These are phyloP conservation scores for Cryphonectria naterciae DNA, from an alignment of 2,329 filamentous ascomycete genomes.

Conservation along the genomic window DNA sequence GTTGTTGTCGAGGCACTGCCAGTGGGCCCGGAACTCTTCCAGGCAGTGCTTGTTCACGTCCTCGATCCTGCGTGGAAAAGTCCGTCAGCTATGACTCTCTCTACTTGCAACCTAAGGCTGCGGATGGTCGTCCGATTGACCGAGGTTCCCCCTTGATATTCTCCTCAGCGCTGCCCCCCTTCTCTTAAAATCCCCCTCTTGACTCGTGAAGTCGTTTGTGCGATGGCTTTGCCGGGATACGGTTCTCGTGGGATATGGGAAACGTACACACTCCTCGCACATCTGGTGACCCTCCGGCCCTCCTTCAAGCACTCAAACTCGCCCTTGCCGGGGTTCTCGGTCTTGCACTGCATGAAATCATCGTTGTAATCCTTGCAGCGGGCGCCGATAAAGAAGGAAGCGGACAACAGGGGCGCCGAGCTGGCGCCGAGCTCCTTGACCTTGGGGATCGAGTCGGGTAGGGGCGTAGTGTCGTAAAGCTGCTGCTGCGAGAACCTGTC, in stretches of 20 bases:
- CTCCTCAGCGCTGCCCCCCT: background rate
- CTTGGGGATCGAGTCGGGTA: constrained; percentile 87
- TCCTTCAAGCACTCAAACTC: constrained; percentile 96
- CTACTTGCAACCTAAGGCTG: background rate
- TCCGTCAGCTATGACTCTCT: constrained; percentile 13
- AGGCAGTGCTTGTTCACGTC: constrained; percentile 97
- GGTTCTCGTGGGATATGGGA: background rate
- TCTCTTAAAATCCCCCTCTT: background rate
- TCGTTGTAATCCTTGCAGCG: constrained; percentile 96
- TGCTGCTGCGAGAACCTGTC: constrained; percentile 89
- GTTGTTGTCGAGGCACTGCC: constrained; percentile 94
- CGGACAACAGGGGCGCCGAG: constrained; percentile 88
- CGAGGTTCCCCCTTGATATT: background rate
- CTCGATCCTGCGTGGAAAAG: constrained; percentile 66
- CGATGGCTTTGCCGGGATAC: background rate
- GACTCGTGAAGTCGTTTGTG: background rate
- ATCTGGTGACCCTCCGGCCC: constrained; percentile 93
- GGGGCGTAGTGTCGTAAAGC: constrained; percentile 94
- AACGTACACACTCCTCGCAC: constrained; percentile 92
- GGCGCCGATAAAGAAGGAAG: constrained; percentile 95
- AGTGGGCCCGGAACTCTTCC: constrained; percentile 88
- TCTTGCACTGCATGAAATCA: constrained; percentile 99
- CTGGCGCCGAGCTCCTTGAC: constrained; percentile 93
- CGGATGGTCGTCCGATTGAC: background rate
- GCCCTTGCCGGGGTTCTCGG: constrained; percentile 84